These are phyloP conservation scores for Aspergillus quadrilineatus DNA, from an alignment of 2,329 filamentous ascomycete species.

Conservation along the genomic window DNA sequence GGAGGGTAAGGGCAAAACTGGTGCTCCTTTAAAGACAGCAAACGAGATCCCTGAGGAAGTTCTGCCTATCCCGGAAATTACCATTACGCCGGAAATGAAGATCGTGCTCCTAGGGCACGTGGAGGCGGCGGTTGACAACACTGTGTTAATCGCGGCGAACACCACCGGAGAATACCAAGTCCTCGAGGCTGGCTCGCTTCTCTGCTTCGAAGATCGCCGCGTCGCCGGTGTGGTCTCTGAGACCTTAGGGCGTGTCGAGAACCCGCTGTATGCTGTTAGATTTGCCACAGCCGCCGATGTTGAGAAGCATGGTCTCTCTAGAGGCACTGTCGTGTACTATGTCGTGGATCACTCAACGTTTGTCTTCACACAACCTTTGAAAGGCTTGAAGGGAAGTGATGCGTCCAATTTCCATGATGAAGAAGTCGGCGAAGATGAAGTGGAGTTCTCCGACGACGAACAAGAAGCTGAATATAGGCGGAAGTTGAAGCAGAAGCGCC, in stretches of 20 bases:
- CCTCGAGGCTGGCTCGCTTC: slow-evolving; percentile 76
- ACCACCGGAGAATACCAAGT: slow-evolving; percentile 80
- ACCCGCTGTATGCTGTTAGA: slow-evolving; percentile 80
- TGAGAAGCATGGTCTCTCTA: slow-evolving; percentile 62
- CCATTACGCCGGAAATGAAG: slow-evolving; percentile 72
- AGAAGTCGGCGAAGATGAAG: slow-evolving; percentile 78
- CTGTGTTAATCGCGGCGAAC: slow-evolving; percentile 74
- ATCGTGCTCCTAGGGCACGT: slow-evolving; percentile 74
- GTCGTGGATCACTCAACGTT: slow-evolving; percentile 74
- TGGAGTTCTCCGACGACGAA: slow-evolving; percentile 96
- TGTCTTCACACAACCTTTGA: slow-evolving; percentile 82
- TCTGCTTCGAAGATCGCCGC: slow-evolving; percentile 73
- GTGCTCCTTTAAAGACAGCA: slow-evolving; percentile 67
- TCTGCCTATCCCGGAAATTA: slow-evolving; percentile 72
- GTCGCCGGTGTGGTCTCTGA: slow-evolving; percentile 83
- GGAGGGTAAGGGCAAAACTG: slow-evolving; percentile 49
- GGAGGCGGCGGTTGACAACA: slow-evolving; percentile 74
- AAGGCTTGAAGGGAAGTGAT: slow-evolving; percentile 80
- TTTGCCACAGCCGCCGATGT: slow-evolving; percentile 71
- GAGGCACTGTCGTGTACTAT: slow-evolving; percentile 74
- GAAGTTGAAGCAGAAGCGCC: slow-evolving; percentile 65
- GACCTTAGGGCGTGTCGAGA: slow-evolving; percentile 78
- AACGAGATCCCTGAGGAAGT: slow-evolving; percentile 70
- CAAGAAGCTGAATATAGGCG: slow-evolving; percentile 81
- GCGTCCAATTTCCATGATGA: slow-evolving; percentile 95